phyloP scores from a whole-genome alignment of 2,329 filamentous ascomycete genomes.

The Calonectria crousiana region DNA sequence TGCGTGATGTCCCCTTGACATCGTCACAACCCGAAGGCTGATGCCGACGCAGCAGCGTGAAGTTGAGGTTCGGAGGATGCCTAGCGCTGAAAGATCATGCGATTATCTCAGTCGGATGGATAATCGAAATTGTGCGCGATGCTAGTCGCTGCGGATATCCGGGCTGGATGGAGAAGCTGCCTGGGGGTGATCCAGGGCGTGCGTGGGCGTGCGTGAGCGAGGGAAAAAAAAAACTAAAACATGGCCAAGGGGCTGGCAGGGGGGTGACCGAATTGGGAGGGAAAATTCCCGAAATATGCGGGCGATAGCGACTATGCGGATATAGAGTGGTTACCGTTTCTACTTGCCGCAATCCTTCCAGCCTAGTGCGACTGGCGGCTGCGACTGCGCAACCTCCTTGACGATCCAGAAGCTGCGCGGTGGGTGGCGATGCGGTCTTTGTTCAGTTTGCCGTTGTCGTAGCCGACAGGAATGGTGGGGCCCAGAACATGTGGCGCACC shows the following conservation, averaged over 20 bases:
- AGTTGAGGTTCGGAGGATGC: not conserved
- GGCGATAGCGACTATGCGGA: not conserved
- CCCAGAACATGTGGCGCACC: constrained; percentile 3
- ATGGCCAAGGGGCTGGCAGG: not conserved
- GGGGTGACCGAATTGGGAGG: not conserved
- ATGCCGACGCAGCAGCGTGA: not conserved
- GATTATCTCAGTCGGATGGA: constrained; percentile 2
- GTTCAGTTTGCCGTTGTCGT: constrained; percentile 15
- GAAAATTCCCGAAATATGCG: not conserved
- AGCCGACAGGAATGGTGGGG: constrained; percentile 2
- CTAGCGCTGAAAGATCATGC: not conserved
- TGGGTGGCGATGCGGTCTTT: constrained; percentile 2
- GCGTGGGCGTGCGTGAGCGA: not conserved
- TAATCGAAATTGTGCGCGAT: constrained; percentile 4
- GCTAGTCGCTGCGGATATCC: constrained; percentile 4
- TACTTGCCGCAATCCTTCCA: constrained; percentile 4
- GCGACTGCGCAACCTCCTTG: not conserved
- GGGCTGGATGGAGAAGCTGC: not conserved
- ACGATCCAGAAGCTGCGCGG: not conserved
- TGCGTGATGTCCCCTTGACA: not conserved
- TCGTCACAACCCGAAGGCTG: not conserved
- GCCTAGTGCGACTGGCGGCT: not conserved
- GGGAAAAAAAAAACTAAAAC: not conserved
- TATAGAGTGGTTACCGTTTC: constrained; percentile 1
- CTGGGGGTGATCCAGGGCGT: not conserved